Evolutionary conservation across 1,284 basidiomycete species (phyloP), one percentile per base, ranked within the genome.

Genomic region (Tremellales sp.): DNA sequence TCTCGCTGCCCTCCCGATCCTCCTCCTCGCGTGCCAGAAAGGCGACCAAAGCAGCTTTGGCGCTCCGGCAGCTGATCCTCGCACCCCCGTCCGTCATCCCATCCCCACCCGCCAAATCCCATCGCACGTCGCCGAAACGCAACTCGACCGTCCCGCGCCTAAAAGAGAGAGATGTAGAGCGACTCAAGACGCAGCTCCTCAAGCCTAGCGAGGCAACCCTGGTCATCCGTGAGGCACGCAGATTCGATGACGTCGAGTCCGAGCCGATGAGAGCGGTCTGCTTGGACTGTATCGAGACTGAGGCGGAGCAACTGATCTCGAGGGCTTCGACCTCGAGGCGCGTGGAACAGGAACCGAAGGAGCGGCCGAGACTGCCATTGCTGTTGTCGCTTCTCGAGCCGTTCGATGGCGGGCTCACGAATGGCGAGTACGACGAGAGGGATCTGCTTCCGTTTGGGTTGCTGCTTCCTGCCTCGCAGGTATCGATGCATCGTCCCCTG

Each of bases 211-310:
- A 46, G 24, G 56, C 56, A 4, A 43, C 39, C 4, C 26, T 47
- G 39, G 56, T 57, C 13, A 57, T 57, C 29, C 34, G 36, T 3
- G 19, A 43, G 18, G 53, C 50, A 27, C 31, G 48, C 22, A 33
- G 36, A 12, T 44, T 57, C 5, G 35, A 39, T 12, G 26, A 36
- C 24, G 38, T 22, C 19, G 51, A 43, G 9, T 33, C 31, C 5
- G 52, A 43, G 21, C 52, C 52, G 4, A 42, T 28, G 2, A 26
- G 53, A 35, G 56, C 56, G 14, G 50, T 57, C 16, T 57, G 56
- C 29, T 48, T 57, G 18, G 53, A 55, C 26, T 47, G 45, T 24
- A 27, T 39, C 7, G 56, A 57, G 13, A 10, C 21, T 2, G 26
- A 46, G 25, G 55, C 55, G 26, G 41, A 45, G 13, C 27, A 37